Base-by-base conservation (phyloP, 139 green algal genomes). In the Pedinophyceae sp. region DNA sequence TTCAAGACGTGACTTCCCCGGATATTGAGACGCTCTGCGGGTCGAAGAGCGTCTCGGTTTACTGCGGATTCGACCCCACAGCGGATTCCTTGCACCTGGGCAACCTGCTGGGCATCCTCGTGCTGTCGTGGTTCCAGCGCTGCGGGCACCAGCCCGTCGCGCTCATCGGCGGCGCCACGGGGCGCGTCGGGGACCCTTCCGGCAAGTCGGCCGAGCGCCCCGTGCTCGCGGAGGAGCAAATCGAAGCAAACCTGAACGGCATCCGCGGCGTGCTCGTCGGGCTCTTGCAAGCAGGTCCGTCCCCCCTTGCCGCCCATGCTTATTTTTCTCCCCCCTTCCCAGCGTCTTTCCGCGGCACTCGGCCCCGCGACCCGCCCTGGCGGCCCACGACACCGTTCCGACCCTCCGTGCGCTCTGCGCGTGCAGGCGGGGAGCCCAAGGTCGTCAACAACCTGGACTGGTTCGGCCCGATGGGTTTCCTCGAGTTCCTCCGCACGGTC, bases 11-110 rank as follows among this genome's bases (percentile, higher is more conserved):
- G 19, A 76, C 64, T 43, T 13, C 34, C 34, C 13, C 34, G 34
- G 10, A 43, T 43, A 7, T 13, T 43, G 10, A 43, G 34, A n/a
- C n/a, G n/a, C n/a, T n/a, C 10, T 43, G 10, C 7, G 10, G 34
- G 34, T 13, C 10, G 3, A 55, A 58, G 15, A 59, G 54, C 1
- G 57, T 97, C 39, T 59, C 69, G 2, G 77, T 95, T 0, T 98
- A 98, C 74, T 94, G 84, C 66, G 91, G 91, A 23, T 97, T 98
- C 59, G 91, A 98, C 67, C 91, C 91, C 20, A 97, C 89, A 15
- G 89, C 89, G 2, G 82, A 93, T 62, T 82, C 64, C 54, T 58
- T 97, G 57, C 86, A 96, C 67, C 68, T 96, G 29, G 89, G 85
- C 25, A 95, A 97, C 77, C 72, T 98, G 43, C 75, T 98, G 25